A percentile compares a stretch with the other conserved stretches of the same genome.
phyloP scores from a whole-genome alignment of 2,329 filamentous ascomycete species.

The Alternaria ventricosa region DNA sequence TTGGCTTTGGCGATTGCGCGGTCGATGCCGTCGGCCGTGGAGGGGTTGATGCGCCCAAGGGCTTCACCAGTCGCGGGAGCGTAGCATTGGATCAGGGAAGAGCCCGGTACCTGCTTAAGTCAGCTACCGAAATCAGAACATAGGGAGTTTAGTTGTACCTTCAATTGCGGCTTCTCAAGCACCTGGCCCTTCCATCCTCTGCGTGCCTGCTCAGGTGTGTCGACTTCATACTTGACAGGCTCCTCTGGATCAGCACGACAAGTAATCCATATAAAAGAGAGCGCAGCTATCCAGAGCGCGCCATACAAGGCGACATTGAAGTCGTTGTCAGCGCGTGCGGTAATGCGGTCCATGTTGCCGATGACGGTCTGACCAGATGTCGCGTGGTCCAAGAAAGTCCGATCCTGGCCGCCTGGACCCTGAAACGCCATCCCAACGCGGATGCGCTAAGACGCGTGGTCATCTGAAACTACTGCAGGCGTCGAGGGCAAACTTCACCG shows the following conservation, averaged over 20 bases:
- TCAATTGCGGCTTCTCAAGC: constrained; percentile 67
- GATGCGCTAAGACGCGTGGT: constrained; percentile 22
- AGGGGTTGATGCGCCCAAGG: constrained; percentile 79
- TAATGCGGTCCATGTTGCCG: constrained; percentile 35
- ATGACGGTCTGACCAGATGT: constrained; percentile 3
- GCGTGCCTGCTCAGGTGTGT: constrained; percentile 66
- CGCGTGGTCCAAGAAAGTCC: constrained; percentile 6
- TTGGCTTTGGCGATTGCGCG: constrained; percentile 75
- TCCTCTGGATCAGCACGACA: constrained; percentile 47
- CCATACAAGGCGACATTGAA: constrained; percentile 23
- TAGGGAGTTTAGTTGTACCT: constrained; percentile 48
- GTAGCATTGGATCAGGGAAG: constrained; percentile 79
- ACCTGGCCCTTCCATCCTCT: constrained; percentile 61
- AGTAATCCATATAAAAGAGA: constrained; percentile 31
- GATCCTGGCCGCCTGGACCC: constrained; percentile 9
- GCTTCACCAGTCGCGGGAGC: constrained; percentile 87
- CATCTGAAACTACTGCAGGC: constrained; percentile 16
- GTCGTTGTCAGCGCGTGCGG: constrained; percentile 31
- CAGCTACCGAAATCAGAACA: background rate
- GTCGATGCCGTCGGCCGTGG: constrained; percentile 79
- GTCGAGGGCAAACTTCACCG: background rate
- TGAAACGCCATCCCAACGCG: background rate
- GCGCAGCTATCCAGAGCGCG: constrained; percentile 29
- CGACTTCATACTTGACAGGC: constrained; percentile 66
- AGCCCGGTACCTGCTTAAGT: constrained; percentile 60